These are phyloP conservation scores for Pseudoneurospora amorphoporcata DNA, from an alignment of 495 filamentous ascomycete genomes.

Conservation along the genomic window DNA sequence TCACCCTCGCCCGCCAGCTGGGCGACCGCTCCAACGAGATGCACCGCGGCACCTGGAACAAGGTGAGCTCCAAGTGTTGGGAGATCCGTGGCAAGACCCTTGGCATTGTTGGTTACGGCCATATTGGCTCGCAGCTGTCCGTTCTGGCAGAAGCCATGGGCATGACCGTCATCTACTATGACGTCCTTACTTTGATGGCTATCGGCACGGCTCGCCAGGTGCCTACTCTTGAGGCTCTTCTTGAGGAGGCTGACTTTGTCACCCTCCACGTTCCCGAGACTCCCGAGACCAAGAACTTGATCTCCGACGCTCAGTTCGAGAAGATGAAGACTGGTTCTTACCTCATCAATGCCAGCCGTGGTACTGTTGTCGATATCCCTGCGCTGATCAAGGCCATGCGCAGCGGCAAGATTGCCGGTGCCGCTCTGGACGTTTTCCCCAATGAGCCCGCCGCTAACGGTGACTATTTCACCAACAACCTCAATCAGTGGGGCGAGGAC, in stretches of 20 bases:
- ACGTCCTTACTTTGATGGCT: constrained; percentile 86
- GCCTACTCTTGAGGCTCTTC: constrained; percentile 60
- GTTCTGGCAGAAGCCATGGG: constrained; percentile 96
- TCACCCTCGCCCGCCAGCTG: constrained; percentile 80
- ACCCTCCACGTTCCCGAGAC: constrained; percentile 91
- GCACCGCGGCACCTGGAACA: constrained; percentile 95
- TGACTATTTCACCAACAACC: constrained; percentile 78
- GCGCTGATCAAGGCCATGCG: constrained; percentile 84
- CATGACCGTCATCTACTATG: constrained; percentile 94
- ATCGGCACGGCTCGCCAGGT: constrained; percentile 81
- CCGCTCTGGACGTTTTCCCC: constrained; percentile 92
- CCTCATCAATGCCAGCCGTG: constrained; percentile 91
- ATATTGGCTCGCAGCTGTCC: constrained; percentile 94
- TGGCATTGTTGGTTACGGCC: constrained; percentile 93
- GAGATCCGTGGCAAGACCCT: constrained; percentile 96
- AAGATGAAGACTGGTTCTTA: constrained; percentile 90
- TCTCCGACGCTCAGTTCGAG: constrained; percentile 62
- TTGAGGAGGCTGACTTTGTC: constrained; percentile 79
- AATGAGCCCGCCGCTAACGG: constrained; percentile 90
- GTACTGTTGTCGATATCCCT: constrained; percentile 88
- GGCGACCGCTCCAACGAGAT: constrained; percentile 91
- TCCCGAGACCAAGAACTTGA: constrained; percentile 84
- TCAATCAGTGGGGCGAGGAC: constrained; percentile 82
- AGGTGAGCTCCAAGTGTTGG: constrained; percentile 93
- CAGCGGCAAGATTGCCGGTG: constrained; percentile 80